A percentile compares a stretch with the other conserved stretches of the same genome.
Evolutionary conservation across 768 basidiomycete species (phyloP).

Genomic region (Russula dissimulans): DNA sequence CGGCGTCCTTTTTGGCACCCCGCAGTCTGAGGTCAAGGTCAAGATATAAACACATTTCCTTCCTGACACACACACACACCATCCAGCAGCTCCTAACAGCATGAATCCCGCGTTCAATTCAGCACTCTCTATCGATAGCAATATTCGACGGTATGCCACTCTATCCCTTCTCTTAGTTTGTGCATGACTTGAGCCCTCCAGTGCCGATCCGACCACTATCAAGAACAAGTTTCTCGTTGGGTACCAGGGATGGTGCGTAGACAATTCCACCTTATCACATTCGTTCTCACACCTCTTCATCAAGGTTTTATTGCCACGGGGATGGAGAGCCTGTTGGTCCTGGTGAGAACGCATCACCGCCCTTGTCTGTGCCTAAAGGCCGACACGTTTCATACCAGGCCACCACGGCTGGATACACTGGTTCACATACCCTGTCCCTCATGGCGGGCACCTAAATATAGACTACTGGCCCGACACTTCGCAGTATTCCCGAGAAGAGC

Average conservation of each 20-base stretch:
- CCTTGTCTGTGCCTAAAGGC: not conserved
- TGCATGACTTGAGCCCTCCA: constrained; percentile 14
- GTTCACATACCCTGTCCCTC: constrained; percentile 59
- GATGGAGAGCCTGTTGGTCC: constrained; percentile 61
- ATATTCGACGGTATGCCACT: constrained; percentile 10
- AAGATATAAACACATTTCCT: not conserved
- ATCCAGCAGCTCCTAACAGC: not conserved
- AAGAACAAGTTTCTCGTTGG: constrained; percentile 80
- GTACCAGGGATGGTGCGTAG: constrained; percentile 74
- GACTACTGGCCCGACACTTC: constrained; percentile 79
- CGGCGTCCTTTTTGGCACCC: no score
- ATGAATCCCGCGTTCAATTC: not conserved
- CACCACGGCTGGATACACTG: constrained; percentile 88
- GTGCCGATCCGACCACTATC: constrained; percentile 66
- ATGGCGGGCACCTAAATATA: constrained; percentile 61
- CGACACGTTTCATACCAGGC: constrained; percentile 26
- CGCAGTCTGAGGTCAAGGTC: not conserved
- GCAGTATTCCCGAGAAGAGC: constrained; percentile 58
- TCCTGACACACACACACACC: not conserved
- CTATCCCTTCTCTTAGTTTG: no score
- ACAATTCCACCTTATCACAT: not conserved
- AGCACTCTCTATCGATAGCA: constrained; percentile 15
- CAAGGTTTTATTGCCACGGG: constrained; percentile 63
- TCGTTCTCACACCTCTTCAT: not conserved
- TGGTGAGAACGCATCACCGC: constrained; percentile 29